A percentile compares a stretch with the other conserved stretches of the same genome.
Evolutionary conservation across 2,329 filamentous ascomycete genomes (phyloP).

Genomic region (Magnaporthiopsis incrustans): DNA sequence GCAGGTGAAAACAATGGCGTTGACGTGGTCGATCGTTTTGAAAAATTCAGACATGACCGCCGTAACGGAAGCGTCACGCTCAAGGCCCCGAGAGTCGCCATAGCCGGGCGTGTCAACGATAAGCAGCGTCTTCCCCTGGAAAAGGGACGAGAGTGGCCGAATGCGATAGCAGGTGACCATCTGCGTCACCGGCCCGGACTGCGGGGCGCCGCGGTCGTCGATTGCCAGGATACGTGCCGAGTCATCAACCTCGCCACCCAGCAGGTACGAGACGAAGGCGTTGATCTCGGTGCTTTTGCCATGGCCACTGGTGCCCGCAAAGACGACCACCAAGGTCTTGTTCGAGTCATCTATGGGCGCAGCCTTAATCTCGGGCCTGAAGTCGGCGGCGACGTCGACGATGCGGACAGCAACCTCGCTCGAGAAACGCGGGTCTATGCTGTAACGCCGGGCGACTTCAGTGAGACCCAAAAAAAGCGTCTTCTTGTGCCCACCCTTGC

Average conservation of each 20-base stretch:
- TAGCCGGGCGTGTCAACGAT: neutral
- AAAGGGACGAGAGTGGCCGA: neutral
- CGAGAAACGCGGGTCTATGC: neutral
- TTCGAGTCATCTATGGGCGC: neutral
- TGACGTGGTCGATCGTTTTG: neutral
- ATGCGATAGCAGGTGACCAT: neutral
- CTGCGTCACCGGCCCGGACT: neutral
- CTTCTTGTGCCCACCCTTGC: neutral
- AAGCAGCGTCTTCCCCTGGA: neutral
- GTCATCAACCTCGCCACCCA: neutral
- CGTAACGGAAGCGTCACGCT: neutral
- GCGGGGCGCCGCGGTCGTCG: neutral
- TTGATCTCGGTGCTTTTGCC: neutral
- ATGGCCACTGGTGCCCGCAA: neutral
- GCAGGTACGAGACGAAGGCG: neutral
- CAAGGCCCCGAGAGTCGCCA: neutral
- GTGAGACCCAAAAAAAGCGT: neutral
- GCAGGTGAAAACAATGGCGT: neutral
- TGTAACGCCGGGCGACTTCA: neutral
- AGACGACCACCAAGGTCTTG: neutral
- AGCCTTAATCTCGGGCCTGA: neutral
- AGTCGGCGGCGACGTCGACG: neutral
- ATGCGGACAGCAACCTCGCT: neutral
- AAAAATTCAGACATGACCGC: neutral
- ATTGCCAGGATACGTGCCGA: neutral